A percentile compares a stretch with the other conserved stretches of the same genome.
Evolutionary conservation across 2,329 filamentous ascomycete species (phyloP).

Genomic region (Alternaria viburni): DNA sequence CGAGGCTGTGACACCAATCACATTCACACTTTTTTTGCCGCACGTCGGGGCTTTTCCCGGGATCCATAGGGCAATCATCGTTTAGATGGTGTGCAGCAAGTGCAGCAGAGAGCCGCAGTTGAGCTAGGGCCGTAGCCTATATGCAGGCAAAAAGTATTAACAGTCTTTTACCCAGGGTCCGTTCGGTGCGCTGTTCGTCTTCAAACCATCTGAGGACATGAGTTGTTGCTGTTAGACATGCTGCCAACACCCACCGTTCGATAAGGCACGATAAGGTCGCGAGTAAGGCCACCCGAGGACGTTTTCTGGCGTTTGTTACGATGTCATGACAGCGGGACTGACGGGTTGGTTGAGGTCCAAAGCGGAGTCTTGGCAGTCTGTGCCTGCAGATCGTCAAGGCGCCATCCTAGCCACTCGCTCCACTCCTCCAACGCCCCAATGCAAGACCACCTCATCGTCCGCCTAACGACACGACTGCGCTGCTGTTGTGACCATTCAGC

Average conservation of each 20-base stretch:
- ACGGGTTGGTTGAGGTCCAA: constrained; percentile 22
- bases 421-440: constrained; percentile 23
- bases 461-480: constrained; percentile 26
- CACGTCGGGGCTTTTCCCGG: not conserved
- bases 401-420: constrained; percentile 22
- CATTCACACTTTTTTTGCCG: constrained; percentile 2
- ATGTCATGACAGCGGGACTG: not conserved
- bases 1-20: constrained; percentile 34
- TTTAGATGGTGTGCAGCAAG: not conserved
- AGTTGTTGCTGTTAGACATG: not conserved
- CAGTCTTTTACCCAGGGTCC: not conserved
- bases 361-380: constrained; percentile 25
- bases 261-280: not conserved
- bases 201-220: not conserved
- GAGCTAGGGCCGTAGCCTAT: constrained; percentile 16
- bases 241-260: not conserved
- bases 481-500: constrained; percentile 14
- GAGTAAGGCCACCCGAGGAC: not conserved
- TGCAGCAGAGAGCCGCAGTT: constrained; percentile 15
- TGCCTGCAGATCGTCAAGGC: constrained; percentile 27
- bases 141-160: constrained; percentile 24
- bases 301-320: not conserved
- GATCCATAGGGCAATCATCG: constrained; percentile 4
- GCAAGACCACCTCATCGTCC: constrained; percentile 28
- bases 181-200: not conserved